A percentile compares a stretch with the other conserved stretches of the same genome.
Evolutionary conservation across 140 eudicot genomes (phyloP).

Genomic region (Oenanthe javanica): DNA sequence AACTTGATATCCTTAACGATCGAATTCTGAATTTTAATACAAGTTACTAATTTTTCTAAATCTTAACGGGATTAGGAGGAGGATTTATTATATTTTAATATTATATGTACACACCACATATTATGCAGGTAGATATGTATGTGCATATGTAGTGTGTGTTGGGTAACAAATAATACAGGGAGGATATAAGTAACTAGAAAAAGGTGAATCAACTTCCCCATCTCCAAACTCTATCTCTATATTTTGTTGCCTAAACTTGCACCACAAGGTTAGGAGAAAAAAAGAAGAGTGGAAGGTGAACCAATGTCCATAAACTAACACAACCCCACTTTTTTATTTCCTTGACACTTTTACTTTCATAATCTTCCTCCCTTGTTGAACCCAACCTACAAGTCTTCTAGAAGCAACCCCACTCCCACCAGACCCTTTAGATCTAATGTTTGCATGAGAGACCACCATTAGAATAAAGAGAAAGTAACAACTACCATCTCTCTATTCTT

Average conservation of each 20-base stretch:
- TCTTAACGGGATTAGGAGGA: no score
- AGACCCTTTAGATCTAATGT: slow-evolving; percentile 11
- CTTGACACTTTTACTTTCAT: slow-evolving; percentile 2
- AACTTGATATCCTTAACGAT: no score
- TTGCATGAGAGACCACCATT: slow-evolving; percentile 10
- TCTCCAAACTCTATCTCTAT: not conserved
- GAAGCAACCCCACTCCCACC: slow-evolving; percentile 11
- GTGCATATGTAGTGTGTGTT: slow-evolving; percentile 6
- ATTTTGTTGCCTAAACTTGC: slow-evolving; percentile 56
- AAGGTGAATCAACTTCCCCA: slow-evolving; percentile 2
- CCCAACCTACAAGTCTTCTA: slow-evolving; percentile 8
- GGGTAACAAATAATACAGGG: slow-evolving; percentile 4
- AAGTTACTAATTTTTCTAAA: no score
- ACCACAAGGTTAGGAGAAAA: slow-evolving; percentile 50
- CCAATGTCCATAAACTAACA: slow-evolving; percentile 13
- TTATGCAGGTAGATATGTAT: no score
- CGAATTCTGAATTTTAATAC: no score
- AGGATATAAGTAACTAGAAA: not conserved
- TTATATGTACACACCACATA: no score
- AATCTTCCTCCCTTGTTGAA: slow-evolving; percentile 8
- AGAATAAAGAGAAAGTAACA: slow-evolving; percentile 6
- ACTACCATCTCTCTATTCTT: slow-evolving; percentile 9
- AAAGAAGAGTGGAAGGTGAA: slow-evolving; percentile 37
- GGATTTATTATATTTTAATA: no score
- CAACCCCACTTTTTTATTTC: not conserved